These are phyloP conservation scores for Clavispora santaluciae DNA, from an alignment of 805 yeast genomes.

Conservation along the genomic window DNA sequence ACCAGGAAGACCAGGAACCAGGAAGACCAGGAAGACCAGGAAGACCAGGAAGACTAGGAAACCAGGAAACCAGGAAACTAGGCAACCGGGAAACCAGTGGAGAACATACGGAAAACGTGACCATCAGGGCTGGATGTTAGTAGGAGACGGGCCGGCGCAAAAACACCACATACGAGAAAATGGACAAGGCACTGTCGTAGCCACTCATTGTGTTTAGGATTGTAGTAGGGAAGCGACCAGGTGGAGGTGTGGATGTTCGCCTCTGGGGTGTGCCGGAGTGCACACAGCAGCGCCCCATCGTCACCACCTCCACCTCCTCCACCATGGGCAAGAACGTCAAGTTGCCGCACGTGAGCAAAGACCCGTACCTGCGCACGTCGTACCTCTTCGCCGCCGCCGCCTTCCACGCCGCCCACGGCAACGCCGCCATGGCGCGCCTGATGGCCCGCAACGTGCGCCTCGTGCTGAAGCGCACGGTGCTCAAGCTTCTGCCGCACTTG, in stretches of 20 bases:
- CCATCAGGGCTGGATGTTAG: conserved; percentile 84
- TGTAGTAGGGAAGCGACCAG: background rate
- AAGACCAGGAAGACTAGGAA: too few relatives aligned
- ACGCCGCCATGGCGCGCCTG: conserved; percentile 47
- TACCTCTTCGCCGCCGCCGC: conserved; percentile 55
- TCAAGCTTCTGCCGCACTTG: conserved; percentile 56
- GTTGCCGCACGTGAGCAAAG: conserved; percentile 36
- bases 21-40: too few relatives aligned
- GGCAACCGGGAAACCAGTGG: background rate
- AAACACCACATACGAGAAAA: conserved; percentile 69
- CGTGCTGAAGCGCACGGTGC: conserved; percentile 64
- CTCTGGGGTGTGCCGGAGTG: background rate
- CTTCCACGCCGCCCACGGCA: conserved; percentile 26
- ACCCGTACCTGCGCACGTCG: conserved; percentile 56
- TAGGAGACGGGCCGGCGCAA: conserved; percentile 9
- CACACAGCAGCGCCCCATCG: too few relatives aligned
- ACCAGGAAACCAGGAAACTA: background rate
- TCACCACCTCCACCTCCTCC: too few relatives aligned
- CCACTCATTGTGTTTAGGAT: conserved; percentile 68
- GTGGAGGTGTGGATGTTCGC: conserved; percentile 1
- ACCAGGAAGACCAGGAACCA: too few relatives aligned
- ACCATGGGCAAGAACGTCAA: conserved; percentile 12
- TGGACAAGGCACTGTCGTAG: conserved; percentile 97
- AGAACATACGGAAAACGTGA: conserved; percentile 80
- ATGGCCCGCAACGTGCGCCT: conserved; percentile 52